Conservation (phyloP, 768 basidiomycete genomes). For the Termitomyces titanicus region DNA sequence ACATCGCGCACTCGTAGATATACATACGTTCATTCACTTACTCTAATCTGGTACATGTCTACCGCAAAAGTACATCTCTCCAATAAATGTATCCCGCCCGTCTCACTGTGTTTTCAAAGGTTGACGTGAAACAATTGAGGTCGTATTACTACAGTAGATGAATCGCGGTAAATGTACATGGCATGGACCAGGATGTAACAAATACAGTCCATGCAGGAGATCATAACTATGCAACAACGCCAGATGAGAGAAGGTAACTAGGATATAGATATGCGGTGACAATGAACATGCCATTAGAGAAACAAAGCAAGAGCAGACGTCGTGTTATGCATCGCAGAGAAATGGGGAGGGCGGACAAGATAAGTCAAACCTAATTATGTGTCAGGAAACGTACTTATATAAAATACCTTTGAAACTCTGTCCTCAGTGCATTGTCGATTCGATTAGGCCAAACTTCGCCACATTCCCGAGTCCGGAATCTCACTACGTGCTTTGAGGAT, state of each 20-base stretch:
- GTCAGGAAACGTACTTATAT: conserved; percentile 18
- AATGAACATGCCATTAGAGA: conserved; percentile 6
- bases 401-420: not conserved
- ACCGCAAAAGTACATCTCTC: conserved; percentile 1
- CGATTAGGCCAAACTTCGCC: conserved; percentile 66
- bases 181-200: not conserved
- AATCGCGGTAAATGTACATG: conserved; percentile 9
- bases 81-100: not conserved
- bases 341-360: not conserved
- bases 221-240: conserved; percentile 1
- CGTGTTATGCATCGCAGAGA: not conserved
- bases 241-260: not conserved
- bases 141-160: conserved; percentile 11
- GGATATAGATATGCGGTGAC: conserved; percentile 7
- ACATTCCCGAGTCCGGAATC: conserved; percentile 73
- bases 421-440: not conserved
- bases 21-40: not conserved
- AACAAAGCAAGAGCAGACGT: conserved; percentile 11
- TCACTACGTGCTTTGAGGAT: conserved; percentile 69
- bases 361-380: conserved; percentile 19
- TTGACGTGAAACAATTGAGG: not conserved
- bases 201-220: conserved; percentile 10
- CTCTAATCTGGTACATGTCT: not conserved
- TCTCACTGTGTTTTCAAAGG: not conserved
- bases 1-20: not conserved